Evolutionary conservation across 306 rosid genomes (phyloP), one percentile per base, ranked within the genome.

Genomic region (Acacia confusa): DNA sequence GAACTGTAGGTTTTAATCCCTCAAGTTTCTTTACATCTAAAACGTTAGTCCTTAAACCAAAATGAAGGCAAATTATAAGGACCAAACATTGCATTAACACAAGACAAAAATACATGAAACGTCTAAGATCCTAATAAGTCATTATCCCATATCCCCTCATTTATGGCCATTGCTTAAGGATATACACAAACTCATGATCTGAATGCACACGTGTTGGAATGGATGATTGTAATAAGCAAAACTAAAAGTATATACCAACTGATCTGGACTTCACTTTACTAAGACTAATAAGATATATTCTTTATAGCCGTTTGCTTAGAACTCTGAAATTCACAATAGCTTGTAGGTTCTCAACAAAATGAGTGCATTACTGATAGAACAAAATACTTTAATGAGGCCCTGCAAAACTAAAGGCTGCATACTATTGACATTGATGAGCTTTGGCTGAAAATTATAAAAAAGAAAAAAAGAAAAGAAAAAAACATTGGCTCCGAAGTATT

Each of bases 141-240:
- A 36, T 36, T 36, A 36, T 36, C 40, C 40, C 6, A 36, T 6
- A 36, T 36, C 40, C 40, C 1, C 5, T 36, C 40, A 36, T 36
- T 19, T 41, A 57, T 44, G 36, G 20, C 14, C 60, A 48, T 76
- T 50, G 72, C 72, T 41, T 25, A 63, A 73, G 55, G 64, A 58
- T 22, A 24, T 30, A 58, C 65, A 58, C 16, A 58, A 55, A 20
- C 3, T 58, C 32, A 58, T 58, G 65, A 58, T 24, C 6, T 58
- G 65, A 24, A 60, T 60, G 63, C 63, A 57, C 17, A 57, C 45
- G 32, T 28, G 74, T 79, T 41, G 34, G 41, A 13, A 72, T 34
- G 38, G 36, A 79, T 24, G 73, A 38, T 24, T 66, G 69, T 44
- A 78, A 50, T 81, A 58, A 66, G 55, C 74, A 78, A 78, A 45